Conservation (phyloP, 805 yeast genomes). For the Saccharomycopsis babjevae region DNA sequence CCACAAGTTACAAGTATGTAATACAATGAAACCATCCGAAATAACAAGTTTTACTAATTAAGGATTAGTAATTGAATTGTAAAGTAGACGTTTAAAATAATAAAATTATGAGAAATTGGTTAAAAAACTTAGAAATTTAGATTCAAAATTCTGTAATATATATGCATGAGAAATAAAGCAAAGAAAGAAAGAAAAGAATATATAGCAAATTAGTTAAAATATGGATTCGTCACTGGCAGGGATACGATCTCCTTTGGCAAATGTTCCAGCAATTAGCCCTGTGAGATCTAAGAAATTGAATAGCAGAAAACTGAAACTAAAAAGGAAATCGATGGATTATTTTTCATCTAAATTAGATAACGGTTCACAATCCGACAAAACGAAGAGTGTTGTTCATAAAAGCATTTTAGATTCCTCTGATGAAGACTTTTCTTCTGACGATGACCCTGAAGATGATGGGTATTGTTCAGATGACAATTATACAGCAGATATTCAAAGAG, state of each 20-base stretch:
- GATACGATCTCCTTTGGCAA: slow-evolving; percentile 5
- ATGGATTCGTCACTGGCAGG: not conserved
- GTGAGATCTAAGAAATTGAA: not conserved
- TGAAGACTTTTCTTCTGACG: not conserved
- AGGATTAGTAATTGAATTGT: too few relatives aligned
- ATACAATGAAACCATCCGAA: too few relatives aligned
- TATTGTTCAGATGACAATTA: not conserved
- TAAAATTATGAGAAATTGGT: too few relatives aligned
- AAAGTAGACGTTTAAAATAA: too few relatives aligned
- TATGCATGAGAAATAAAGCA: not conserved
- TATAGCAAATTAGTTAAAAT: too few relatives aligned
- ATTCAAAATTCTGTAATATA: too few relatives aligned
- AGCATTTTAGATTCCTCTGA: not conserved
- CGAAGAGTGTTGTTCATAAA: not conserved
- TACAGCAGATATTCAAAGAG: not conserved
- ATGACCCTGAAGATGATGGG: not conserved
- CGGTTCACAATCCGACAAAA: not conserved
- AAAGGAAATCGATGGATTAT: not conserved
- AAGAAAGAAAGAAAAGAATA: not conserved
- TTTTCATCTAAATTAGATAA: not conserved
- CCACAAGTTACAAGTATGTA: too few relatives aligned
- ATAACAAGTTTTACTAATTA: too few relatives aligned
- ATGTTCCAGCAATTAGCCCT: slow-evolving; percentile 11
- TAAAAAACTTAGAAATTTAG: too few relatives aligned
- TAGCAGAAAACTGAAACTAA: not conserved